phyloP scores from a whole-genome alignment of 371 early-diverging fungal genomes.

The Haplosporangium sp. region DNA sequence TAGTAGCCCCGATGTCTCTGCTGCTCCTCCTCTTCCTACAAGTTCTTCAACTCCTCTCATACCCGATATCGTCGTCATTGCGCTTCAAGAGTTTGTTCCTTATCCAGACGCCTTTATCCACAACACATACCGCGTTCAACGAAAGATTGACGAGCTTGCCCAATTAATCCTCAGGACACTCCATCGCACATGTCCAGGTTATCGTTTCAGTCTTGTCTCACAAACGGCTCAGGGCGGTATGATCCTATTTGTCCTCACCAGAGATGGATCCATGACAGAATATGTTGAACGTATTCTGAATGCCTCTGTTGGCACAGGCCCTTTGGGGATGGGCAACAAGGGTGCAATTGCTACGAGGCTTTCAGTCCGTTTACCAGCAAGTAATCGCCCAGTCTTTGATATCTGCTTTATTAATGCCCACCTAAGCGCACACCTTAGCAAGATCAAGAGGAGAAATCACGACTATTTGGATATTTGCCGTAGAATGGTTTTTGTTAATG shows the following conservation, averaged over 20 bases:
- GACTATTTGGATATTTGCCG: conserved; percentile 65
- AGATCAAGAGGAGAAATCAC: conserved; percentile 67
- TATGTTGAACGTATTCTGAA: conserved; percentile 32
- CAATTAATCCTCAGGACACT: conserved; percentile 33
- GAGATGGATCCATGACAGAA: conserved; percentile 49
- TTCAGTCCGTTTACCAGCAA: conserved; percentile 60
- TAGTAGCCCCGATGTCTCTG: conserved; percentile 14
- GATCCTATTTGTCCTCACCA: conserved; percentile 51
- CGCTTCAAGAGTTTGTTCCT: conserved; percentile 57
- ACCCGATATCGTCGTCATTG: conserved; percentile 60
- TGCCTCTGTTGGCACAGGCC: conserved; percentile 50
- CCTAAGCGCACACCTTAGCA: conserved; percentile 73
- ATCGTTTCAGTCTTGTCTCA: conserved; percentile 41
- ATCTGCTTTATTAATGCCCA: conserved; percentile 79
- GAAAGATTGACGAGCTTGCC: conserved; percentile 27
- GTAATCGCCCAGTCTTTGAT: conserved; percentile 32
- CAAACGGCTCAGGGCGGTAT: conserved; percentile 52
- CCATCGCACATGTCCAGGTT: conserved; percentile 40
- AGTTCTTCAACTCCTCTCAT: conserved; percentile 25
- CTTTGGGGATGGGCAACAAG: conserved; percentile 69
- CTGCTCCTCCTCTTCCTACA: not conserved
- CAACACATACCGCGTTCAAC: conserved; percentile 21
- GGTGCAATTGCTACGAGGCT: conserved; percentile 73
- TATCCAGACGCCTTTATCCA: conserved; percentile 57
- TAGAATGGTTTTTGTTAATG: conserved; percentile 44